A percentile compares a stretch with the other conserved stretches of the same genome.
phyloP scores from a whole-genome alignment of 1,139 yeast species.

The Debaryomycetaceae sp. region DNA sequence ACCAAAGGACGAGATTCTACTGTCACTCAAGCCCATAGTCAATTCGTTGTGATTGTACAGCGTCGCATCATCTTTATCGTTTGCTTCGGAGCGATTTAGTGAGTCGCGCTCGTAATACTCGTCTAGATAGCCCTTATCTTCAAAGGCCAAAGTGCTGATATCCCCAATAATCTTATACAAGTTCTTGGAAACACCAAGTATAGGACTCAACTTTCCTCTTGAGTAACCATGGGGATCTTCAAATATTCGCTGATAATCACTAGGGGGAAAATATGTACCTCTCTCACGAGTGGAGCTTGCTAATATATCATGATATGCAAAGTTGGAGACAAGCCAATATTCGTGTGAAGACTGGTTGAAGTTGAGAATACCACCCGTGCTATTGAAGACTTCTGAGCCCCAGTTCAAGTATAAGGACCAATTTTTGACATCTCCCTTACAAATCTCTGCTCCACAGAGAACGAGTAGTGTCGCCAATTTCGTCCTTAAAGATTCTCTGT shows the following conservation, averaged over 20 bases:
- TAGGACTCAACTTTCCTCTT: slow-evolving; percentile 54
- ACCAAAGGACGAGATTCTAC: not conserved
- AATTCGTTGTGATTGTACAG: not conserved
- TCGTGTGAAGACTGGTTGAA: slow-evolving; percentile 53
- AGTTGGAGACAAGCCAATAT: slow-evolving; percentile 75
- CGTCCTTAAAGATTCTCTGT: slow-evolving; percentile 23
- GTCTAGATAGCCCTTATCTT: slow-evolving; percentile 33
- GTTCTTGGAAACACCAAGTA: slow-evolving; percentile 70
- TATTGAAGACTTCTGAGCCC: slow-evolving; percentile 56
- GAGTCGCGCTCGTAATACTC: slow-evolving; percentile 12
- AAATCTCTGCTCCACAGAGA: slow-evolving; percentile 68
- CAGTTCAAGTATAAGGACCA: slow-evolving; percentile 63
- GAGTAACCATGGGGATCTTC: slow-evolving; percentile 29
- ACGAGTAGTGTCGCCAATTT: slow-evolving; percentile 65
- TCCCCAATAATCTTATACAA: slow-evolving; percentile 65
- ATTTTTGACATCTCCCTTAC: slow-evolving; percentile 69
- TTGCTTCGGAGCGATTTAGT: slow-evolving; percentile 1
- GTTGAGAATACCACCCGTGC: slow-evolving; percentile 59
- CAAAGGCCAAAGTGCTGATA: slow-evolving; percentile 59
- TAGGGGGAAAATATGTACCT: slow-evolving; percentile 54
- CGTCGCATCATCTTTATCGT: not conserved
- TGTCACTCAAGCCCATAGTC: not conserved
- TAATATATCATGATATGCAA: slow-evolving; percentile 76
- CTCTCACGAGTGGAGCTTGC: slow-evolving; percentile 57
- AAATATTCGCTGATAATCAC: slow-evolving; percentile 56